Conservation (phyloP, 2,329 filamentous ascomycete species). For the Emmonsia crescens region DNA sequence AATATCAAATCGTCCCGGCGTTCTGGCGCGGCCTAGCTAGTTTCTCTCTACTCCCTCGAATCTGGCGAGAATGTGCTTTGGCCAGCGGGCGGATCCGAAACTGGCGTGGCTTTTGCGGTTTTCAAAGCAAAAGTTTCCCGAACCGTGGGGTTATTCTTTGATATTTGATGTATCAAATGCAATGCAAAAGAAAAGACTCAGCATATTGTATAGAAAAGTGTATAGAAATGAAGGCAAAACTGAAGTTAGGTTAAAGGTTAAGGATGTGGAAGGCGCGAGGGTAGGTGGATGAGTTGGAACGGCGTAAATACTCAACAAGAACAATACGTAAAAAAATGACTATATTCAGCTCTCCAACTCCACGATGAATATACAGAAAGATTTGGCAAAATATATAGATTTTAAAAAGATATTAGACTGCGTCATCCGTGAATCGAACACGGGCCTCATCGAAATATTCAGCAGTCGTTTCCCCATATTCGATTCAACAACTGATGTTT, state of each 20-base stretch:
- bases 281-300: no score
- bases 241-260: no score
- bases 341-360: neutral
- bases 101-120: neutral
- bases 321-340: no score
- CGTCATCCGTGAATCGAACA: slow-evolving; percentile 39
- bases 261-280: no score
- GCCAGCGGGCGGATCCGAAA: neutral
- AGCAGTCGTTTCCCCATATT: no score
- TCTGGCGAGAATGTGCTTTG: neutral
- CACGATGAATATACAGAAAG: neutral
- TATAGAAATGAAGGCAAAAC: no score
- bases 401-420: no score
- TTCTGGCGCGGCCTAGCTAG: neutral
- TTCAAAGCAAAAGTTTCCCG: neutral
- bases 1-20: neutral
- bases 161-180: neutral
- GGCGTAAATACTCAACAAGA: no score
- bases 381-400: neutral
- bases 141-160: neutral
- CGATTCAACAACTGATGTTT: no score
- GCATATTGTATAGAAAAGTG: no score
- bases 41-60: neutral
- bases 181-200: no score
- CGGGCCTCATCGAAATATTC: slow-evolving; percentile 26